Conservation (phyloP, 768 basidiomycete species). For the Termitomyces sp. region DNA sequence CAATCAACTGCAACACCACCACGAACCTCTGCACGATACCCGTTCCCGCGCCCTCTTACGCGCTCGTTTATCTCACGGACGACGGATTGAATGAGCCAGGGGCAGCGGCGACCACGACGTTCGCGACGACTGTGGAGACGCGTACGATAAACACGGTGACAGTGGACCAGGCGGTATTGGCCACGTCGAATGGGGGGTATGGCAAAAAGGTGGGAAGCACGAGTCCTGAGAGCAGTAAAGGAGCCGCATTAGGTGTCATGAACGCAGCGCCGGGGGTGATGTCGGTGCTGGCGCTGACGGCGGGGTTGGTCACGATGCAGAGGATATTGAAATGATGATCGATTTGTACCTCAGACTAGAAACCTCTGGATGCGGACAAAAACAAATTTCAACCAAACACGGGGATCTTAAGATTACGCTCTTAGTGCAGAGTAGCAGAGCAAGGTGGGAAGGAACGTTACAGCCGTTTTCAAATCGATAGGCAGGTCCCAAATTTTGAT, state of each 20-base stretch:
- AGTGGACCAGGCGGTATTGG: conserved; percentile 46
- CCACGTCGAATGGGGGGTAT: conserved; percentile 56
- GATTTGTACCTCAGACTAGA: background rate
- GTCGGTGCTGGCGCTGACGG: conserved; percentile 4
- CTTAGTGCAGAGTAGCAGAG: too few relatives aligned
- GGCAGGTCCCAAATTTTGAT: too few relatives aligned
- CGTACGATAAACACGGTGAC: conserved; percentile 45
- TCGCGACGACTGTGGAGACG: conserved; percentile 45
- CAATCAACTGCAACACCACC: conserved; percentile 48
- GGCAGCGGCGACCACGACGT: conserved; percentile 21
- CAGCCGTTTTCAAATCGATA: too few relatives aligned
- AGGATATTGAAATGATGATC: background rate
- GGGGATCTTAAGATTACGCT: too few relatives aligned
- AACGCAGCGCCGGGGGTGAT: background rate
- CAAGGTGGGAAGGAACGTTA: too few relatives aligned
- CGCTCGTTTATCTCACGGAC: conserved; percentile 61
- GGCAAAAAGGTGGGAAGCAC: conserved; percentile 32
- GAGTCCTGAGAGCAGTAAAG: conserved; percentile 26
- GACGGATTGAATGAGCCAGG: conserved; percentile 29
- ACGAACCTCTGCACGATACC: conserved; percentile 48
- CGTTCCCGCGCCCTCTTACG: conserved; percentile 56
- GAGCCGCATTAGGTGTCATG: conserved; percentile 1
- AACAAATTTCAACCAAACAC: too few relatives aligned
- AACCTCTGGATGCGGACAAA: too few relatives aligned
- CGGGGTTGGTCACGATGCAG: background rate